phyloP scores from a whole-genome alignment of 805 yeast species.

The Kodamaea sagamina region DNA sequence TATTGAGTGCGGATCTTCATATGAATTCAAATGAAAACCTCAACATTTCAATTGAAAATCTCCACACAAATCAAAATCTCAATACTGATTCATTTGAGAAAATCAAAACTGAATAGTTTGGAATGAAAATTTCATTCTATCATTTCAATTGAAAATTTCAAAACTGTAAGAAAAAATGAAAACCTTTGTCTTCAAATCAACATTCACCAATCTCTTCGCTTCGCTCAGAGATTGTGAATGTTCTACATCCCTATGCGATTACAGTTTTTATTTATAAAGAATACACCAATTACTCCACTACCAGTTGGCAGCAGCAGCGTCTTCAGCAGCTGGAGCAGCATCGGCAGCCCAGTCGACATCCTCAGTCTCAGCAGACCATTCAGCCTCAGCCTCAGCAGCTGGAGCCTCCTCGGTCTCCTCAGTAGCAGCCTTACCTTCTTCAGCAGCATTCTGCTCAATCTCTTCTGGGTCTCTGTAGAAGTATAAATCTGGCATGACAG shows the following conservation, averaged over 20 bases:
- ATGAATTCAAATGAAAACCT: too few species aligned
- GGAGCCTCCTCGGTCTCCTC: slow-evolving; percentile 65
- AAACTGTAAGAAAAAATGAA: too few species aligned
- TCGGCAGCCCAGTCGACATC: slow-evolving; percentile 68
- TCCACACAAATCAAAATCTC: too few species aligned
- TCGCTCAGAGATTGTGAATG: too few species aligned
- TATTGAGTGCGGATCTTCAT: too few species aligned
- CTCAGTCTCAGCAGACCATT: slow-evolving; percentile 58
- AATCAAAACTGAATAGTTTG: too few species aligned
- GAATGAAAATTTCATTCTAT: too few species aligned
- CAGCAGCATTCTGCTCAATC: slow-evolving; percentile 76
- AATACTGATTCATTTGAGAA: too few species aligned
- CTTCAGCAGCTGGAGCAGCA: slow-evolving; percentile 64
- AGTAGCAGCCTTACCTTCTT: slow-evolving; percentile 47
- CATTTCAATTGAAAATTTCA: too few species aligned
- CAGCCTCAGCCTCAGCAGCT: slow-evolving; percentile 57
- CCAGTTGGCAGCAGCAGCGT: slow-evolving; percentile 65
- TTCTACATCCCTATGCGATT: background rate
- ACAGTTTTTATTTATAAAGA: slow-evolving; percentile 3
- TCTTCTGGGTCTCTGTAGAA: slow-evolving; percentile 99
- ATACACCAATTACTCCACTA: slow-evolving; percentile 18
- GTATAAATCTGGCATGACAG: slow-evolving; percentile 99
- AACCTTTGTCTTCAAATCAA: too few species aligned
- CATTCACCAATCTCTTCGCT: too few species aligned
- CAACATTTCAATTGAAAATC: too few species aligned